Base-by-base conservation (phyloP, 1,284 basidiomycete species). In the Fomes fomentarius region DNA sequence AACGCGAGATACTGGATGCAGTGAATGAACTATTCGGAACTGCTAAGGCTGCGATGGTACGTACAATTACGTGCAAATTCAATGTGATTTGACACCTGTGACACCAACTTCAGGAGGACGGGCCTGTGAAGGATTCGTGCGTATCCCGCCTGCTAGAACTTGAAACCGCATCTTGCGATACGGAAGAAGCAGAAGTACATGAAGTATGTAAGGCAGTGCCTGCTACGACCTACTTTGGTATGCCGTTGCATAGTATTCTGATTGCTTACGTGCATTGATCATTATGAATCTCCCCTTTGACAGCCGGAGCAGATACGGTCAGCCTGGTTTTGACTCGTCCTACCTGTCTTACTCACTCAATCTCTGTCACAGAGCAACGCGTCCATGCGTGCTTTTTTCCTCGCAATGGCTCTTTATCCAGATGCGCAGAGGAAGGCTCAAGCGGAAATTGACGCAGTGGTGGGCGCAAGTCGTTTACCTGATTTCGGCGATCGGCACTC, bases 351-450 rank as follows among this genome's bases (percentile, higher is more conserved):
- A 14, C 10, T 43, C 9, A 4, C 21, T 35, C 4, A n/a, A 2
- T n/a, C 14, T 30, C 19, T 2, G 11, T 19, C 5, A 22, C 26
- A 58, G 60, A 58, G 49, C 1, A 34, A 49, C 11, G 15, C 54
- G 2, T 26, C 54, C 6, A 15, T 52, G 6, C 44, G 31, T 4
- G 40, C 56, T 1, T 69, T 70, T 47, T 49, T 73, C 39, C 49
- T 71, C 15, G 63, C 65, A 0, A 66, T 71, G 67, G 55, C 67
- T 2, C 52, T 65, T 15, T 53, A 66, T 40, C 71, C 69, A 4
- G 63, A 66, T 1, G 57, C 68, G 9, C 68, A 68, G 44, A 51
- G 50, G 21, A 63, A 62, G 25, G 71, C 69, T 4, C 70, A 70
- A 40, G 58, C 47, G 22, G 70, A 74, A 47, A 45, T 74, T 15